These are phyloP conservation scores for Barnettozyma sp. DNA, from an alignment of 805 yeast species.

Conservation along the genomic window DNA sequence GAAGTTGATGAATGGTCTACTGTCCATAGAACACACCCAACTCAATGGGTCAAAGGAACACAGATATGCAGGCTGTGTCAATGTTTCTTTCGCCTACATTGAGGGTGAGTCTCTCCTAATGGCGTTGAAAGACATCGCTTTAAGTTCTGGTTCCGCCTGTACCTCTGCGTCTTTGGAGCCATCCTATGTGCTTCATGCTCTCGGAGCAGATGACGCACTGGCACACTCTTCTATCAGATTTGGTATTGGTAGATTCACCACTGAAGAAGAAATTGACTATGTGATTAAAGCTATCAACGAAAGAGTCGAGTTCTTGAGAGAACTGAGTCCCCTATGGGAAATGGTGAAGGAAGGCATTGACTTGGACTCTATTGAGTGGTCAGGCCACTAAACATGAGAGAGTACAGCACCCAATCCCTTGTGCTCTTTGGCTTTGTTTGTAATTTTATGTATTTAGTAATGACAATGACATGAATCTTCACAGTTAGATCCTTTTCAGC, in stretches of 20 bases:
- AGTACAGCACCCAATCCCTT: no score
- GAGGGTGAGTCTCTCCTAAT: conserved; percentile 96
- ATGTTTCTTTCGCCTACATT: conserved; percentile 92
- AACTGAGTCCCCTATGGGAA: conserved; percentile 95
- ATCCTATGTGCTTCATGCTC: conserved; percentile 90
- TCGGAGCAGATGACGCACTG: conserved; percentile 96
- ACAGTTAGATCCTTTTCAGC: no score
- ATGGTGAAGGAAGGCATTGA: conserved; percentile 99
- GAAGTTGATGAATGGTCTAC: conserved; percentile 63
- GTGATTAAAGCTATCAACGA: conserved; percentile 83
- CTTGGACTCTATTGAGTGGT: conserved; percentile 90
- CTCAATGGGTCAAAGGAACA: conserved; percentile 75
- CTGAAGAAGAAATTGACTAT: conserved; percentile 92
- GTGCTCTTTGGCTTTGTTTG: no score
- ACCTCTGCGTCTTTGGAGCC: conserved; percentile 98
- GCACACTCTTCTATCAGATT: conserved; percentile 98
- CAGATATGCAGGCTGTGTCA: conserved; percentile 90
- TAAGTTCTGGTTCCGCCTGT: conserved; percentile 96
- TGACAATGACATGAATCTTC: no score
- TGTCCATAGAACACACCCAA: conserved; percentile 81
- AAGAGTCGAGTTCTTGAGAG: conserved; percentile 86
- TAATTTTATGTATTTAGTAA: no score
- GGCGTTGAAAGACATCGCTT: conserved; percentile 96
- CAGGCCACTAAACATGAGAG: conserved; percentile 91
- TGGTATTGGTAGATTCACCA: conserved; percentile 95